phyloP scores from a whole-genome alignment of 768 basidiomycete species.

The Lactarius sp. region DNA sequence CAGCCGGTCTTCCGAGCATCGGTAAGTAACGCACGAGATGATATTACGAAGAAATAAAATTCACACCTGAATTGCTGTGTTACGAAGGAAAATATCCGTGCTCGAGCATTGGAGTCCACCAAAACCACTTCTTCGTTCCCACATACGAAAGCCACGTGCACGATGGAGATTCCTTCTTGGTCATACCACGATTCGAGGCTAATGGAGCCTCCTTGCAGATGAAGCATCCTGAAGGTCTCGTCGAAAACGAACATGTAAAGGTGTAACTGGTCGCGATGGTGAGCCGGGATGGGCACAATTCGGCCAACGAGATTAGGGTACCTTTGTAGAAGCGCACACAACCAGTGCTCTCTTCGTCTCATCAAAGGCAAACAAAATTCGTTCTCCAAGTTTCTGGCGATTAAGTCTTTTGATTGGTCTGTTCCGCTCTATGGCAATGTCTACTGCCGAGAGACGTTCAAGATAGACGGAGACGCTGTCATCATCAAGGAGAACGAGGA shows the following conservation, averaged over 20 bases:
- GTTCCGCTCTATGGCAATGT: background rate
- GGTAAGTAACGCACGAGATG: no score
- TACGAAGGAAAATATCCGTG: slow-evolving; percentile 49
- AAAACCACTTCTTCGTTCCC: slow-evolving; percentile 51
- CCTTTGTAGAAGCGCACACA: slow-evolving; percentile 42
- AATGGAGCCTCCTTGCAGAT: slow-evolving; percentile 38
- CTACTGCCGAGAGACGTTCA: slow-evolving; percentile 1
- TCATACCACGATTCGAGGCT: slow-evolving; percentile 44
- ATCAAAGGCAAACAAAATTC: slow-evolving; percentile 46
- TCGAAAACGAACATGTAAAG: slow-evolving; percentile 47
- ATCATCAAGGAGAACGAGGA: slow-evolving; percentile 8
- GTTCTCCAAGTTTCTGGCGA: slow-evolving; percentile 43
- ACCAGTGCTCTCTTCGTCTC: slow-evolving; percentile 48
- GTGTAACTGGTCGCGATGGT: slow-evolving; percentile 25
- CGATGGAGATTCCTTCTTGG: slow-evolving; percentile 28
- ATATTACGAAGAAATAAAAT: no score
- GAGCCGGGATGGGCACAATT: background rate
- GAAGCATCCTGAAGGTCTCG: slow-evolving; percentile 39
- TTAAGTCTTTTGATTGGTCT: slow-evolving; percentile 29
- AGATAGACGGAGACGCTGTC: slow-evolving; percentile 12
- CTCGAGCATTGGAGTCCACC: slow-evolving; percentile 40
- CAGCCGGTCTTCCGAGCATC: slow-evolving; percentile 38
- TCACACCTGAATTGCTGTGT: slow-evolving; percentile 47
- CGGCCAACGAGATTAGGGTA: slow-evolving; percentile 11
- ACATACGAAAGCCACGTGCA: slow-evolving; percentile 39